Base-by-base conservation (phyloP, 495 filamentous ascomycete species). In the Durotheca rogersii region DNA sequence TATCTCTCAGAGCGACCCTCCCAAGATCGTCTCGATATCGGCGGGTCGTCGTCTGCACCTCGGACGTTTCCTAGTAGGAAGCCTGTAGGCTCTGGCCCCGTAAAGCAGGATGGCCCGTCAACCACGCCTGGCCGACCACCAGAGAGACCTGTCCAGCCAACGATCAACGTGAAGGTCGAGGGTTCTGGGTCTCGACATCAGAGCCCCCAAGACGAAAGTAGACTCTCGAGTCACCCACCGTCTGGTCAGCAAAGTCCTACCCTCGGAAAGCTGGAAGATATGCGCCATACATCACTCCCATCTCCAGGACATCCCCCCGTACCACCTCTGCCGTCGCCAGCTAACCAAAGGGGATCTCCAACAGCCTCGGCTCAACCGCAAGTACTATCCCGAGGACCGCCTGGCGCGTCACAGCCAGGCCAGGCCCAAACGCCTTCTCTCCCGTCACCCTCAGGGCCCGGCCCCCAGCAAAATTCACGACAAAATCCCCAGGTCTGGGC, bases 221-320 rank as follows among this genome's bases (percentile, higher is more conserved):
- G 47, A 31, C 35, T 47, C 35, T 58, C 60, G 6, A 57, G 56
- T 17, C 62, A 60, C 19, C 56, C 36, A 0, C 56, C 56, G 4
- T 65, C 62, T 31, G 47, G 50, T 16, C 52, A 60, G 39, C 62
- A 62, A 41, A 60, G 55, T 31, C 55, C 62, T 25, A 58, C 53
- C 0, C 48, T 57, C 43, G 62, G 51, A 42, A 58, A 54, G 30
- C 35, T 50, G 40, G 56, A 51, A 30, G 45, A 65, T 12, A 45
- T 55, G 32, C 55, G 52, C 11, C 62, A 63, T 41, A 55, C 59
- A 10, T 66, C 62, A 20, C 41, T 56, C 11, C 56, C 62, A 10
- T 60, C 62, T 9, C 62, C 56, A 6, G 55, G 45, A 32, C 55
- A 35, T 11, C 48, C 62, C 35, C 53, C 54, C 18, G 36, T 41